phyloP scores from a whole-genome alignment of 345 rosid genomes.

The Aquilaria malaccensis region DNA sequence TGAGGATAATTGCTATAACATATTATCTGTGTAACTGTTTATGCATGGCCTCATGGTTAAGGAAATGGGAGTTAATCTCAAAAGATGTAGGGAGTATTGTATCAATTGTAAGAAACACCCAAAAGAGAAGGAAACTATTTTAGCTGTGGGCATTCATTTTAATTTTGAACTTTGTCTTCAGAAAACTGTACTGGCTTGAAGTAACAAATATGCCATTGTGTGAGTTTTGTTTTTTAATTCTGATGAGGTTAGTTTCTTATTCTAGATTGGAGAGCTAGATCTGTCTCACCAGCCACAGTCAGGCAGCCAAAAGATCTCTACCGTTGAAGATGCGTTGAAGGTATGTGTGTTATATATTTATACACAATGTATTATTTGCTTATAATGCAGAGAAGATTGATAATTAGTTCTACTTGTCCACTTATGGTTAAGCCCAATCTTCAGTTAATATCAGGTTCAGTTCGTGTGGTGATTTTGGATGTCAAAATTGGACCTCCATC shows the following conservation, averaged over 20 bases:
- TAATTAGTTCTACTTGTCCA: conserved; percentile 6
- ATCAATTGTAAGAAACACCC: no score
- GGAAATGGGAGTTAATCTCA: no score
- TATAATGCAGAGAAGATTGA: not conserved
- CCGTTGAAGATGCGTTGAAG: conserved; percentile 69
- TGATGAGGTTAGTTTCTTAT: conserved; percentile 20
- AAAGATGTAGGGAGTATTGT: no score
- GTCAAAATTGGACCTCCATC: conserved; percentile 92
- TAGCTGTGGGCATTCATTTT: no score
- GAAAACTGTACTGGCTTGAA: no score
- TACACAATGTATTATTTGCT: conserved; percentile 4
- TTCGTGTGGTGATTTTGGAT: conserved; percentile 67
- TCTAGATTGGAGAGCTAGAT: conserved; percentile 59
- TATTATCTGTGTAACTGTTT: no score
- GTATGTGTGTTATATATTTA: conserved; percentile 31
- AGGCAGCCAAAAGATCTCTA: conserved; percentile 46
- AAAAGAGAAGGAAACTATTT: no score
- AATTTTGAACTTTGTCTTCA: no score
- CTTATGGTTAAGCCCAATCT: conserved; percentile 12
- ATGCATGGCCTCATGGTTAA: no score
- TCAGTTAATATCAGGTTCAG: conserved; percentile 70
- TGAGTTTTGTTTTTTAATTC: no score
- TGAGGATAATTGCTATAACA: conserved; percentile 16
- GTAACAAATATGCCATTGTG: no score
- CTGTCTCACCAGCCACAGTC: conserved; percentile 32